Evolutionary conservation across 257 asterid species (phyloP).

Genomic region (Schizonepeta tenuifolia): DNA sequence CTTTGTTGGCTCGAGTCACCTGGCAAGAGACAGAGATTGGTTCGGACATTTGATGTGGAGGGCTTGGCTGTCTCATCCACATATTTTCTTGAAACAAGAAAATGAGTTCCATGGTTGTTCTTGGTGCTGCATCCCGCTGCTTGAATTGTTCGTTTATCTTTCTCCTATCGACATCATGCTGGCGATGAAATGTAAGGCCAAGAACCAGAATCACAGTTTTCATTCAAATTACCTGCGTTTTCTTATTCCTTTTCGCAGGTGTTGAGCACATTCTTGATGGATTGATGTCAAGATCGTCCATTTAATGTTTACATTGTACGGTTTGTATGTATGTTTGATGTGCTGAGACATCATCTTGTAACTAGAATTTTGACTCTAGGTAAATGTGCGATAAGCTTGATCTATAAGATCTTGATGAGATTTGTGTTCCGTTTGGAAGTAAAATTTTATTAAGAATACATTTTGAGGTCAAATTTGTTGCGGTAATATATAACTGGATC

Average conservation of each 20-base stretch:
- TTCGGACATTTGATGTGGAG: slow-evolving; percentile 85
- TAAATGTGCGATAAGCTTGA: too few relatives aligned
- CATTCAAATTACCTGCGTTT: background rate
- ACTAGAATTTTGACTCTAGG: background rate
- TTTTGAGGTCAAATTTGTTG: too few relatives aligned
- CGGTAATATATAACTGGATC: too few relatives aligned
- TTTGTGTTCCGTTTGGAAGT: too few relatives aligned
- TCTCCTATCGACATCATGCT: slow-evolving; percentile 4
- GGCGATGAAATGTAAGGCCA: background rate
- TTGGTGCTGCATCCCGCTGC: background rate
- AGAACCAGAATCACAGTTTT: background rate
- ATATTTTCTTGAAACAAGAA: slow-evolving; percentile 72
- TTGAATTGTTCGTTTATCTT: background rate
- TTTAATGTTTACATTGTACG: background rate
- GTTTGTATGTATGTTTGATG: background rate
- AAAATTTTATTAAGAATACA: too few relatives aligned
- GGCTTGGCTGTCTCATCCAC: slow-evolving; percentile 91
- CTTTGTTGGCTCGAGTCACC: slow-evolving; percentile 89
- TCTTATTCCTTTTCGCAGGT: background rate
- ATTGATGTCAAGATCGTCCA: background rate
- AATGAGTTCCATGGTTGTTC: slow-evolving; percentile 35
- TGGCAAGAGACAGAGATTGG: slow-evolving; percentile 75
- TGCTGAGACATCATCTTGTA: background rate
- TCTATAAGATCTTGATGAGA: too few relatives aligned
- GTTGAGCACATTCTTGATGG: background rate